Evolutionary conservation across 352 stramenopile species (phyloP).

Genomic region (Phytophthora boehmeriae): DNA sequence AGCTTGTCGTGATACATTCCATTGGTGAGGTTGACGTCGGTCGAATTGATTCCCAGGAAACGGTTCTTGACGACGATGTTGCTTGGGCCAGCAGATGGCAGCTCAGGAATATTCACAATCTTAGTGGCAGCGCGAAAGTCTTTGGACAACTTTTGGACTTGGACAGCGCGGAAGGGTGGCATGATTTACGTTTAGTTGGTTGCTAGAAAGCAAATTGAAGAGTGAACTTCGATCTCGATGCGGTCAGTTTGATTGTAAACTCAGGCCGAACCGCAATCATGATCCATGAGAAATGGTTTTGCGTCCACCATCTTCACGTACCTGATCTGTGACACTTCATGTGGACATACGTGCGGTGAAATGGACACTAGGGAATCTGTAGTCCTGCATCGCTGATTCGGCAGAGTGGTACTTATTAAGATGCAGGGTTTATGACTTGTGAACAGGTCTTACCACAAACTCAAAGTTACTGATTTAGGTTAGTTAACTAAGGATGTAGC

Average conservation of each 20-base stretch:
- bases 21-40: slow-evolving; percentile 60
- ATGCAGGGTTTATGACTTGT: too few species aligned
- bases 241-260: too few species aligned
- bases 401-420: too few species aligned
- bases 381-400: too few species aligned
- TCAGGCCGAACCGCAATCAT: too few species aligned
- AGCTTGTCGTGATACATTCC: slow-evolving; percentile 42
- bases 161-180: slow-evolving; percentile 31
- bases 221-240: slow-evolving; percentile 5
- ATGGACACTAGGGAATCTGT: too few species aligned
- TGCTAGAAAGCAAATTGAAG: slow-evolving; percentile 9
- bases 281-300: not conserved
- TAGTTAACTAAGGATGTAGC: too few species aligned
- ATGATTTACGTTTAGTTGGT: slow-evolving; percentile 24
- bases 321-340: too few species aligned
- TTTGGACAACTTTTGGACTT: slow-evolving; percentile 39
- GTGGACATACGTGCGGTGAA: too few species aligned
- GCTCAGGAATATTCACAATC: slow-evolving; percentile 35
- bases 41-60: slow-evolving; percentile 54
- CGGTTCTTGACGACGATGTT: slow-evolving; percentile 51
- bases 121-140: slow-evolving; percentile 49
- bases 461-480: too few species aligned
- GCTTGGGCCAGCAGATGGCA: slow-evolving; percentile 24
- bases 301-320: too few species aligned
- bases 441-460: too few species aligned